Evolutionary conservation across 2,329 filamentous ascomycete genomes (phyloP), one percentile per base, ranked within the genome.

Genomic region (Didymella glomerata): DNA sequence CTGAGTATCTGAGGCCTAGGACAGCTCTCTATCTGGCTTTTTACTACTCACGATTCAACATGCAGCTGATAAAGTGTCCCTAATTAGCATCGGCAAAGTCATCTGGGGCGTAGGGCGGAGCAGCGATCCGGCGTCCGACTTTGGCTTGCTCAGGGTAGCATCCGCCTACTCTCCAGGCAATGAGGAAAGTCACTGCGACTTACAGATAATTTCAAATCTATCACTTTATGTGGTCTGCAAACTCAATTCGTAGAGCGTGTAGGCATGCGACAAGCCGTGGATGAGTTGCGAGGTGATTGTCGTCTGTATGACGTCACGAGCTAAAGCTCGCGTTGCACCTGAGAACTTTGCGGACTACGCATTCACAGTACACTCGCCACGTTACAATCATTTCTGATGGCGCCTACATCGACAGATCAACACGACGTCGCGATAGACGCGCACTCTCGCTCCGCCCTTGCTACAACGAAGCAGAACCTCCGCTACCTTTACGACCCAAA

Each of bases 401-500:
- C 56, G n/a, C 24, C 49, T 13, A 30, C 4, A 1, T 32, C 48
- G n/a, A 38, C 56, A 2, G 49, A 58, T 32, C 28, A 54, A n/a
- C 28, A 58, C 32, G 50, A 58, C 16, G 46, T 49, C 22, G 56
- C 49, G 5, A 58, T 58, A 27, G 56, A 58, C 4, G 45, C 49
- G n/a, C 56, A 50, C 18, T 58, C 70, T 13, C 60, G 61, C 54
- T 61, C 64, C 47, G 71, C 71, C n/a, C 70, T 73, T 42, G 61
- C 62, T 34, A 64, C 66, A 20, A 69, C 76, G 32, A 67, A 67
- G 40, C 65, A 62, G 27, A 77, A 76, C 48, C 61, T 78, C 11
- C 68, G 72, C 62, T 79, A 77, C 66, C 72, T 79, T 25, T 67
- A 77, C 64, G 64, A 77, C 58, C 77, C 77, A 28, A 46, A 47